Evolutionary conservation across 495 filamentous ascomycete genomes (phyloP), one percentile per base, ranked within the genome.

Genomic region (Halenospora varia): DNA sequence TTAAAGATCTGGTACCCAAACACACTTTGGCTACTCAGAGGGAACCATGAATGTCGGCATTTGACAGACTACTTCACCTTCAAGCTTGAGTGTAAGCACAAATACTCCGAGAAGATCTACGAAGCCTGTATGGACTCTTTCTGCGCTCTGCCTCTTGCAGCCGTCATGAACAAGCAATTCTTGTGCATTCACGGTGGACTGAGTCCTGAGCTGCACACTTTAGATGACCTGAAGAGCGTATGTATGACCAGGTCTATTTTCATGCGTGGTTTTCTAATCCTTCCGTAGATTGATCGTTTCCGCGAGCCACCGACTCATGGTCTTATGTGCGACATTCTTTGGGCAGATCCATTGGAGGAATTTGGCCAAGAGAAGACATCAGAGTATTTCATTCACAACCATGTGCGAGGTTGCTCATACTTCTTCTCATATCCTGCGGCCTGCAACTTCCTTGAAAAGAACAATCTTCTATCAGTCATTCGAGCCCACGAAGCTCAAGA

Each of bases 81-180:
- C 78, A 97, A 97, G 79, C 82, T 98, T 53, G 94, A 98, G 73
- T 98, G 94, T 78, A 96, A 94, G 76, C 92, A 98, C 82, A 98
- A 98, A 68, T 98, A 98, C 73, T 95, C 89, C 48, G 94, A 97
- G 74, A 82, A 81, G 62, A 85, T 98, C 58, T 98, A 98, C 70
- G 94, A 98, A 71, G 94, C 94, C 39, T 97, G 94, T 74, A 93
- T 96, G 84, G 91, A 97, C 58, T 93, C 94, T 25, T 98, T 98
- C 81, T 98, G 94, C 70, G 79, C 87, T 63, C 78, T 98, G 63
- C 94, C 94, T 48, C 79, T 98, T 70, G 94, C 94, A 59, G 94
- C 94, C 17, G 85, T 98, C 57, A 98, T 98, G 94, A 98, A 98
- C 81, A 98, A 97, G 79, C 94, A 98, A 64, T 98, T 98, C 72